phyloP scores from a whole-genome alignment of 768 basidiomycete species.

The Leccinum arenicola region DNA sequence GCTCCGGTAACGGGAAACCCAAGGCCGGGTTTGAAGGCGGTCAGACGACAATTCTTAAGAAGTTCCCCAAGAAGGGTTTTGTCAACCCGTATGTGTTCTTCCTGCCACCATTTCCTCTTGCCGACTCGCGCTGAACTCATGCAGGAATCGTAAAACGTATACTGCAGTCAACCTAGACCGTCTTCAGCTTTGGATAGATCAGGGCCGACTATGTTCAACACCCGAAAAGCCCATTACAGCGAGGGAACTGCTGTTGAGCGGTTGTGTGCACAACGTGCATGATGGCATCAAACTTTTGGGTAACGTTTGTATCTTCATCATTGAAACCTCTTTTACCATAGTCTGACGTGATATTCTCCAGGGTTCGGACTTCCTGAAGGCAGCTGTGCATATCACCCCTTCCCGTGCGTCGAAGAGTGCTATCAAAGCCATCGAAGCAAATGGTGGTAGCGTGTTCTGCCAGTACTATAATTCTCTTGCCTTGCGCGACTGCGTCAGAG shows the following conservation, averaged over 20 bases:
- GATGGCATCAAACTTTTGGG: constrained; percentile 92
- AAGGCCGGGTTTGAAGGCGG: constrained; percentile 92
- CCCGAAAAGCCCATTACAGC: constrained; percentile 86
- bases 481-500: constrained; percentile 74
- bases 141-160: constrained; percentile 71
- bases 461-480: constrained; percentile 89
- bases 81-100: constrained; percentile 72
- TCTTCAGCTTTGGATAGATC: constrained; percentile 88
- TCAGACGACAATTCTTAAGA: constrained; percentile 88
- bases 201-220: constrained; percentile 74
- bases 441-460: constrained; percentile 82
- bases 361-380: constrained; percentile 65
- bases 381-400: constrained; percentile 75
- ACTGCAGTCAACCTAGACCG: constrained; percentile 85
- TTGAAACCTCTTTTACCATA: neutral
- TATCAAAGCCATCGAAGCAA: constrained; percentile 76
- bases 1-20: constrained; percentile 83
- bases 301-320: constrained; percentile 48
- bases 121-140: neutral
- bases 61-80: constrained; percentile 94
- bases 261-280: constrained; percentile 83
- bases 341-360: constrained; percentile 23
- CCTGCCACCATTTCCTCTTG: neutral
- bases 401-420: constrained; percentile 87
- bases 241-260: constrained; percentile 76